Evolutionary conservation across 352 stramenopile species (phyloP).

Genomic region (Thalassiosira mediterranea): DNA sequence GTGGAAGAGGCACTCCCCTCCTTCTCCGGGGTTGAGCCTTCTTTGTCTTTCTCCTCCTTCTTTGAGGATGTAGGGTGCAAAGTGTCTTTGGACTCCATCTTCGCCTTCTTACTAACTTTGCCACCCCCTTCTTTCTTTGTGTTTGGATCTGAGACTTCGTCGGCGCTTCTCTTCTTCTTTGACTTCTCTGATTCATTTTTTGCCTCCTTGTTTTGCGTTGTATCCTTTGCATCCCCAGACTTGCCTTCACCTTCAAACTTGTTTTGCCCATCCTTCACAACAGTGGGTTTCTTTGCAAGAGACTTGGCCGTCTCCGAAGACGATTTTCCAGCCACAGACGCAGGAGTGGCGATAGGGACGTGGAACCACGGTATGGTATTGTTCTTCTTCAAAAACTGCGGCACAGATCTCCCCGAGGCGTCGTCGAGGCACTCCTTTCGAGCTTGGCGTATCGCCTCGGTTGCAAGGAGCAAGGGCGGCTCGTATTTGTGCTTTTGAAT

Average conservation of each 20-base stretch:
- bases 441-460: conserved; percentile 34
- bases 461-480: conserved; percentile 33
- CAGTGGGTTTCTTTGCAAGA: no score
- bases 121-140: background rate
- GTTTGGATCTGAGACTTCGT: background rate
- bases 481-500: conserved; percentile 6
- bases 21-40: no score
- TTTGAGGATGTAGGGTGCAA: background rate
- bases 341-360: conserved; percentile 26
- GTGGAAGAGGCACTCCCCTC: no score
- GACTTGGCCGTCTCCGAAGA: no score
- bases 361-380: conserved; percentile 59
- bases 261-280: no score
- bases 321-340: no score
- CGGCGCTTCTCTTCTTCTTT: background rate
- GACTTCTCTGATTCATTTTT: background rate
- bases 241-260: no score
- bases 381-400: conserved; percentile 55
- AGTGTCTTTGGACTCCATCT: background rate
- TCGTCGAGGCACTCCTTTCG: conserved; percentile 24
- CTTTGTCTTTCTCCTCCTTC: conserved; percentile 4
- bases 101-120: no score
- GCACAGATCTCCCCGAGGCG: conserved; percentile 20
- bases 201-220: background rate
- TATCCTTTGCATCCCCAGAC: background rate